These are phyloP conservation scores for Spathaspora sp. DNA, from an alignment of 1,139 yeast genomes.

Conservation along the genomic window DNA sequence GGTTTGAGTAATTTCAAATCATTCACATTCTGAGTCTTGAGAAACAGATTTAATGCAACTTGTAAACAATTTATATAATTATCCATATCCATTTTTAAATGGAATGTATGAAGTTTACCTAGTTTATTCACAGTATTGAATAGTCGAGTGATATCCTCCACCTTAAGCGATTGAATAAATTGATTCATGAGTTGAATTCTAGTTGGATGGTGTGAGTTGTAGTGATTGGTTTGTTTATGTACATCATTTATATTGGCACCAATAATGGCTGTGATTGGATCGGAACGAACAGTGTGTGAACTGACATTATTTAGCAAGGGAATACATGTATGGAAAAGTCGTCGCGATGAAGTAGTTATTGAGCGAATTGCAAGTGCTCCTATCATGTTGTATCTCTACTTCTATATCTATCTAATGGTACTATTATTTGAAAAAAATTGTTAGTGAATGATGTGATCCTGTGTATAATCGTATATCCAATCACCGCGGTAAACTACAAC, in stretches of 20 bases:
- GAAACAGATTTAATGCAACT: slow-evolving; percentile 6
- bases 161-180: not conserved
- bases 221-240: not conserved
- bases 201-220: not conserved
- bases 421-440: no score
- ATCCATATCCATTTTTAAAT: not conserved
- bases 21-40: slow-evolving; percentile 1
- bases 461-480: not conserved
- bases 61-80: slow-evolving; percentile 9
- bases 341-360: not conserved
- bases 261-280: not conserved
- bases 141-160: not conserved
- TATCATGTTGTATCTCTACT: not conserved
- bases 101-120: not conserved
- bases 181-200: slow-evolving; percentile 1
- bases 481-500: not conserved
- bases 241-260: not conserved
- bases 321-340: not conserved
- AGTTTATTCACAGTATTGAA: not conserved
- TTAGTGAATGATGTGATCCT: not conserved
- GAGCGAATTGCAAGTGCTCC: no score
- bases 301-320: not conserved
- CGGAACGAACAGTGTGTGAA: not conserved
- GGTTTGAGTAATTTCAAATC: slow-evolving; percentile 2
- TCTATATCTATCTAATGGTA: no score